phyloP scores from a whole-genome alignment of 768 basidiomycete species.

The Lentinula aciculospora region DNA sequence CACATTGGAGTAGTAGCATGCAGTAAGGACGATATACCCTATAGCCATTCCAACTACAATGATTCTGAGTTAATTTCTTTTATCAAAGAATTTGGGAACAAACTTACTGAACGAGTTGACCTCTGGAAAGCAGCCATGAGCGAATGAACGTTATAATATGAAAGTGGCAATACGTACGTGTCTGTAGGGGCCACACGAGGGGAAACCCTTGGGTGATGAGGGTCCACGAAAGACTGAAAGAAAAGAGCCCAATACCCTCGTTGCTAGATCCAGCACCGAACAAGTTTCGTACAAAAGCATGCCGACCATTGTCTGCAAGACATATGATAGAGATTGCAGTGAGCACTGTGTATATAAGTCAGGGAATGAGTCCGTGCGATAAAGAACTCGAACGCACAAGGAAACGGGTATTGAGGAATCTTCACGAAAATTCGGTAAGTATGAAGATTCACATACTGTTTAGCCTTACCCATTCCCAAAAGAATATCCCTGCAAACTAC shows the following conservation, averaged over 20 bases:
- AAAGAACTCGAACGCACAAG: not conserved
- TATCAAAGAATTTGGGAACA: not conserved
- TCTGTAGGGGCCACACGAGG: slow-evolving; percentile 50
- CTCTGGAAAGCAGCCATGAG: slow-evolving; percentile 18
- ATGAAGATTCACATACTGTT: not conserved
- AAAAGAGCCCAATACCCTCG: slow-evolving; percentile 44
- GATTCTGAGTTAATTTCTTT: not conserved
- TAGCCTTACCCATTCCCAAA: slow-evolving; percentile 4
- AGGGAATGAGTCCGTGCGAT: not conserved
- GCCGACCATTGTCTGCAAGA: slow-evolving; percentile 40
- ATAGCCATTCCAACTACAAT: slow-evolving; percentile 42
- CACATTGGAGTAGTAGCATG: slow-evolving; percentile 35
- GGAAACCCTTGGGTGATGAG: slow-evolving; percentile 51
- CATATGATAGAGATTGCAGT: slow-evolving; percentile 47
- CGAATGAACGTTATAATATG: not conserved
- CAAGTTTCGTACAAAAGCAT: slow-evolving; percentile 32
- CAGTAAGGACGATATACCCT: slow-evolving; percentile 37
- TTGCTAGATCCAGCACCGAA: slow-evolving; percentile 44
- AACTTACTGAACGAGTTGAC: slow-evolving; percentile 37
- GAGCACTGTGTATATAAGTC: slow-evolving; percentile 20
- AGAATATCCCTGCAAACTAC: slow-evolving; percentile 3
- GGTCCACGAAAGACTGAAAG: slow-evolving; percentile 45
- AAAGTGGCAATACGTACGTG: slow-evolving; percentile 28
- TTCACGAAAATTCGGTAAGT: not conserved
- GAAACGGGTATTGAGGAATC: slow-evolving; percentile 9